Base-by-base conservation (phyloP, 2,329 filamentous ascomycete genomes). In the Arthroderma uncinatum region DNA sequence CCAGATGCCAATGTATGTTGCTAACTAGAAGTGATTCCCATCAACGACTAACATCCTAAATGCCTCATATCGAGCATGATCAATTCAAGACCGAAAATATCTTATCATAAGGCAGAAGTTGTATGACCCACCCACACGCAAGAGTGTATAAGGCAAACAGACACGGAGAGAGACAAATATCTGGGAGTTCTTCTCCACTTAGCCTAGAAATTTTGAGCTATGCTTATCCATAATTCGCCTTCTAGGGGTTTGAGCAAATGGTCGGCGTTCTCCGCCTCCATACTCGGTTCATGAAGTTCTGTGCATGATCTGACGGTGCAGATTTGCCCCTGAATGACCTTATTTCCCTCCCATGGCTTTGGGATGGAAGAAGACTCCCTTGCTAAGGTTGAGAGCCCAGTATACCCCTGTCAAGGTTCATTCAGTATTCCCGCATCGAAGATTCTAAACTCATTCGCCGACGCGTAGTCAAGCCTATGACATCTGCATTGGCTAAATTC, bases 381-480 rank as follows among this genome's bases (percentile, higher is more conserved):
- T 50, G 47, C 47, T 30, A 16, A 50, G 47, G 47, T 33, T 50
- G 28, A 16, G 25, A 50, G 47, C 47, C 47, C 47, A 50, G 33
- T 50, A 30, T 30, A 50, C 25, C 47, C 47, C 47, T 16, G 28
- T 33, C 33, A 50, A 25, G 25, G 12, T 50, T 50, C 47, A 50
- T 50, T 34, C 25, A 48, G 42, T 50, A 50, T 50, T 50, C 47
- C 47, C 47, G 23, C 47, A 50, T 9, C 7, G 28, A 9, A 37
- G 34, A 19, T 33, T 19, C 47, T 50, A 33, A 14, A 9, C 19
- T 6, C 1, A 6, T 47, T 50, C 14, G 14, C 23, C 47, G n/a
- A 50, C 10, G 34, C 2, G 12, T 23, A 30, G 19, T n/a, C 28
- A 50, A 2, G 14, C 12, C 2, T 25, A 33, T 9, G 14, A 30